Evolutionary conservation across 2,329 filamentous ascomycete species (phyloP).

Genomic region (Dactylellina leptospora): DNA sequence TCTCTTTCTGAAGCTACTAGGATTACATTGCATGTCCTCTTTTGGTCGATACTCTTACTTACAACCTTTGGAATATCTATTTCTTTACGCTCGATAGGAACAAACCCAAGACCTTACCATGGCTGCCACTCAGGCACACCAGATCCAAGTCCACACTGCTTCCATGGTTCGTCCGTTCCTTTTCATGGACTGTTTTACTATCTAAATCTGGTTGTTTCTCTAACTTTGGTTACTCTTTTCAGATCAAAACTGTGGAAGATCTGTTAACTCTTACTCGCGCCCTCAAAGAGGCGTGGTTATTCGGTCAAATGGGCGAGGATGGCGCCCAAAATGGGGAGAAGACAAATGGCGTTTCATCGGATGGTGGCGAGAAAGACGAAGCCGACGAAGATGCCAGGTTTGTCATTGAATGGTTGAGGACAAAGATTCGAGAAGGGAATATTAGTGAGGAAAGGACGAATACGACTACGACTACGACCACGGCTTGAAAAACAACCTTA

Average conservation of each 20-base stretch:
- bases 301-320: slow-evolving; percentile 66
- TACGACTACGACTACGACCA: too few relatives aligned
- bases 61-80: slow-evolving; percentile 7
- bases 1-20: too few relatives aligned
- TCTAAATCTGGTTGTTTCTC: neutral
- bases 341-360: slow-evolving; percentile 62
- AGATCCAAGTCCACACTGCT: slow-evolving; percentile 69
- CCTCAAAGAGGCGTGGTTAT: slow-evolving; percentile 74
- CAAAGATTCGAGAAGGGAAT: slow-evolving; percentile 36
- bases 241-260: slow-evolving; percentile 71
- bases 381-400: slow-evolving; percentile 59
- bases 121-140: slow-evolving; percentile 68
- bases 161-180: slow-evolving; percentile 64
- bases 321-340: slow-evolving; percentile 18
- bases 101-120: slow-evolving; percentile 66
- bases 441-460: neutral
- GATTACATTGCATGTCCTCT: slow-evolving; percentile 3
- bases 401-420: slow-evolving; percentile 45
- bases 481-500: too few relatives aligned
- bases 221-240: slow-evolving; percentile 31
- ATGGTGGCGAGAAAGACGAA: slow-evolving; percentile 60
- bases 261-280: slow-evolving; percentile 69
- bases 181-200: slow-evolving; percentile 1
- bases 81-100: slow-evolving; percentile 59
- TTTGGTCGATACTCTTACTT: neutral